Evolutionary conservation across 2,329 filamentous ascomycete species (phyloP).

Genomic region (Hypoxylon sp.): DNA sequence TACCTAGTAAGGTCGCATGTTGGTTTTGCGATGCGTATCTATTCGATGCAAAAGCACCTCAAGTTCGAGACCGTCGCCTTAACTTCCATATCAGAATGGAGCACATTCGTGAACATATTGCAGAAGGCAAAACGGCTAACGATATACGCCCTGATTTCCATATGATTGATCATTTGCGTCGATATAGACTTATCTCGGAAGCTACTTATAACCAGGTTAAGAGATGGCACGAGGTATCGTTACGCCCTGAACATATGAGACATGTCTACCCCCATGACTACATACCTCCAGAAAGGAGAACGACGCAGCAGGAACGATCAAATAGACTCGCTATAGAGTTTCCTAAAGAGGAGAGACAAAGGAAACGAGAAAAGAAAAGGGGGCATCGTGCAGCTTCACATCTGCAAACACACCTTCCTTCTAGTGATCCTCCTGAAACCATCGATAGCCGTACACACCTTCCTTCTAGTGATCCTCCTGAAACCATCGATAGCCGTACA

Average conservation of each 20-base stretch:
- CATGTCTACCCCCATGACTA: slow-evolving; percentile 22
- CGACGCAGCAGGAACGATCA: too few relatives aligned
- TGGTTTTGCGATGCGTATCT: slow-evolving; percentile 64
- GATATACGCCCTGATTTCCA: slow-evolving; percentile 90
- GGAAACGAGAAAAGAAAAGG: too few relatives aligned
- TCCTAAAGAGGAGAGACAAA: too few relatives aligned
- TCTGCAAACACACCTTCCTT: too few relatives aligned
- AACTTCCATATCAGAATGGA: slow-evolving; percentile 62
- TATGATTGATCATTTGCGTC: slow-evolving; percentile 78
- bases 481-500: too few relatives aligned
- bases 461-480: too few relatives aligned
- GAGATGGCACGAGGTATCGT: slow-evolving; percentile 36
- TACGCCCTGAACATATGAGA: background rate
- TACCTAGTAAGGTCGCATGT: slow-evolving; percentile 60
- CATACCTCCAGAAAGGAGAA: slow-evolving; percentile 23
- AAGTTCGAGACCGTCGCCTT: slow-evolving; percentile 29
- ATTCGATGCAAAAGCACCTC: slow-evolving; percentile 51
- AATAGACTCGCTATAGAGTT: too few relatives aligned
- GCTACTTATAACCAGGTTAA: slow-evolving; percentile 1
- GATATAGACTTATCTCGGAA: slow-evolving; percentile 30
- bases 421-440: too few relatives aligned
- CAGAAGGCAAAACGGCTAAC: slow-evolving; percentile 34
- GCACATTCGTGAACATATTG: slow-evolving; percentile 66
- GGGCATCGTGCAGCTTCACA: too few relatives aligned
- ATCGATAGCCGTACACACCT: too few relatives aligned